Base-by-base conservation (phyloP, 1,284 basidiomycete genomes). In the Trametes polyzona region DNA sequence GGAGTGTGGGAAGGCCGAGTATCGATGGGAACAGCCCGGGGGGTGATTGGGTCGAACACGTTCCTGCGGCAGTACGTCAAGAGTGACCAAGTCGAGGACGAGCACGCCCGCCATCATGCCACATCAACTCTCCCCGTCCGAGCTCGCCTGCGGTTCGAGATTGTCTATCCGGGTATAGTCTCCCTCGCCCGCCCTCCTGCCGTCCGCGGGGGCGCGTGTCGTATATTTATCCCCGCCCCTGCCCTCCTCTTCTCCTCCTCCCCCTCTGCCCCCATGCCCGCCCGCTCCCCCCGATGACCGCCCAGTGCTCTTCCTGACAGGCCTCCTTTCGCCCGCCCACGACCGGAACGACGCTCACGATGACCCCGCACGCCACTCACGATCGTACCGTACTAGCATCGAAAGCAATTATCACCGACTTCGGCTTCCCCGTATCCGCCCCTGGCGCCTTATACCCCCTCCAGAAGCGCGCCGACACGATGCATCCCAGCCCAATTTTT, bases 301-400 rank as follows among this genome's bases (percentile, higher is more conserved):
- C 33, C 32, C 47, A 3, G 27, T 44, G 4, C 37, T 37, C 39
- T 16, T 33, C 19, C 41, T 42, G 41, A 42, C 23, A 23, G 24
- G 14, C 41, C 12, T 24, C 24, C 9, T 17, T 39, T 12, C 36
- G 17, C 39, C 47, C 50, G 26, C 46, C 39, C 33, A 59, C 52
- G 55, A 60, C 60, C 52, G 52, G 47, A 47, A 62, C 57, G 59
- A 63, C 54, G 55, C 55, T 52, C 53, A 59, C 57, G 53, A 63
- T 60, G 58, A 55, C 57, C 49, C 44, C 47, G 23, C 46, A 65
- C 56, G 58, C 58, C 56, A 39, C 37, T 58, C 57, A 64, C 59
- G 57, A 64, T 47, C 52, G 48, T 64, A 59, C 61, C 48, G 50
- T 58, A 52, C 56, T 61, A n/a, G 47, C 53, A 32, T 44, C 58